Evolutionary conservation across 768 basidiomycete genomes (phyloP).

Genomic region (Leccinum fibrillosum): DNA sequence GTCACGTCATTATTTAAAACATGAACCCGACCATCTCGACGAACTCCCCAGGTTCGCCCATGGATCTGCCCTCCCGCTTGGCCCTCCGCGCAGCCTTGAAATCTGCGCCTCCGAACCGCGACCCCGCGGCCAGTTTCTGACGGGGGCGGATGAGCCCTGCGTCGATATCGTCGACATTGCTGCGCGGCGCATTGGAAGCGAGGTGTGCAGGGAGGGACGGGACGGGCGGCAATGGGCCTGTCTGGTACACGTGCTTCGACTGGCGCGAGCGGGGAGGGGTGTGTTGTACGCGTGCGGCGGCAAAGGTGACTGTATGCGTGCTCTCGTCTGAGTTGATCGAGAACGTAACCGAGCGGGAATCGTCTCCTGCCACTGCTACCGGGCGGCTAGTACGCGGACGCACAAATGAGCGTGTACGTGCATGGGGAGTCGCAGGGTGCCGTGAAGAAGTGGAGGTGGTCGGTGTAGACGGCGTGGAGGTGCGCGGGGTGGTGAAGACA

Average conservation of each 20-base stretch:
- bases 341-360: slow-evolving; percentile 21
- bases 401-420: slow-evolving; percentile 5
- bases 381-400: not conserved
- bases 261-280: slow-evolving; percentile 11
- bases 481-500: slow-evolving; percentile 40
- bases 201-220: slow-evolving; percentile 21
- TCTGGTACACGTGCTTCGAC: slow-evolving; percentile 13
- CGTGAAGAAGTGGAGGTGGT: not conserved
- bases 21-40: slow-evolving; percentile 32
- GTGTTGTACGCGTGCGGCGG: slow-evolving; percentile 14
- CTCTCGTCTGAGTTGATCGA: slow-evolving; percentile 29
- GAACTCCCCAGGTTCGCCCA: not conserved
- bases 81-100: slow-evolving; percentile 29
- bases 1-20: not conserved
- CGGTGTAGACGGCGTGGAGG: slow-evolving; percentile 10
- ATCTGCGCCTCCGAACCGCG: slow-evolving; percentile 25
- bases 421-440: not conserved
- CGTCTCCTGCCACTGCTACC: slow-evolving; percentile 11
- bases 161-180: not conserved
- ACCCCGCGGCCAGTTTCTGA: slow-evolving; percentile 20
- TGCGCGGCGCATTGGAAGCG: not conserved
- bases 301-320: slow-evolving; percentile 21
- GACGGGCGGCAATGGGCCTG: slow-evolving; percentile 26
- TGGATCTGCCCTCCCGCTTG: slow-evolving; percentile 20
- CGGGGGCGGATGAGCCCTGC: slow-evolving; percentile 22